Evolutionary conservation across 441 rosid genomes (phyloP).

Genomic region (Gossypium schwendimanii): DNA sequence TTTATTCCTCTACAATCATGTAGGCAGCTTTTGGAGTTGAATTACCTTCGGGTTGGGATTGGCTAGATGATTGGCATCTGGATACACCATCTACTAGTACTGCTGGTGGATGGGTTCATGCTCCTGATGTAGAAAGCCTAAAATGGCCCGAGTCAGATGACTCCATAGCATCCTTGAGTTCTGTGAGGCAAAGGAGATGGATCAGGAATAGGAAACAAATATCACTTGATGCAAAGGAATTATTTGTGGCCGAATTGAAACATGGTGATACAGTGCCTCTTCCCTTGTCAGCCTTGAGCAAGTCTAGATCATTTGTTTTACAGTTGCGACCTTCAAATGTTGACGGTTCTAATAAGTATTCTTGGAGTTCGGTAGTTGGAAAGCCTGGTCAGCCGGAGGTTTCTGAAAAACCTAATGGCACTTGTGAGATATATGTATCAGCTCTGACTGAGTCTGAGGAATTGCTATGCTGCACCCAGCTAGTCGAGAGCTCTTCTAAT

Average conservation of each 20-base stretch:
- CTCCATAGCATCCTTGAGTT: slow-evolving; percentile 35
- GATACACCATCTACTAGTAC: slow-evolving; percentile 37
- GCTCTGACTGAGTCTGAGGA: slow-evolving; percentile 64
- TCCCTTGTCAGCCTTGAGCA: slow-evolving; percentile 65
- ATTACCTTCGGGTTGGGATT: slow-evolving; percentile 52
- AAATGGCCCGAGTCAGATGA: slow-evolving; percentile 58
- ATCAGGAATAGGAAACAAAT: slow-evolving; percentile 44
- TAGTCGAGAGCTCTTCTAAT: slow-evolving; percentile 54
- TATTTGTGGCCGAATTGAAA: slow-evolving; percentile 55
- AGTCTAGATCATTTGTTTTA: slow-evolving; percentile 50
- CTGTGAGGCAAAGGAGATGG: slow-evolving; percentile 73
- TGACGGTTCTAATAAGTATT: slow-evolving; percentile 45
- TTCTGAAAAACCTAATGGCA: slow-evolving; percentile 27
- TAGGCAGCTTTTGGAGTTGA: slow-evolving; percentile 35
- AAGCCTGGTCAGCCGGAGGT: slow-evolving; percentile 29
- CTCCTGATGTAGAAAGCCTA: slow-evolving; percentile 49
- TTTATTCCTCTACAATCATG: slow-evolving; percentile 4
- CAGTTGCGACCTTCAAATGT: slow-evolving; percentile 54
- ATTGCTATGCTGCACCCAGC: slow-evolving; percentile 61
- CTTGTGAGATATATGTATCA: slow-evolving; percentile 65
- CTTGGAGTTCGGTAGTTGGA: slow-evolving; percentile 83
- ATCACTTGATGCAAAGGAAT: slow-evolving; percentile 31
- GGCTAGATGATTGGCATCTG: slow-evolving; percentile 59
- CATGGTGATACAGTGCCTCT: slow-evolving; percentile 76
- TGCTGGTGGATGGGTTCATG: slow-evolving; percentile 69